Evolutionary conservation across 2,329 filamentous ascomycete genomes (phyloP), one percentile per base, ranked within the genome.

Genomic region (Ophiostoma ulmi): DNA sequence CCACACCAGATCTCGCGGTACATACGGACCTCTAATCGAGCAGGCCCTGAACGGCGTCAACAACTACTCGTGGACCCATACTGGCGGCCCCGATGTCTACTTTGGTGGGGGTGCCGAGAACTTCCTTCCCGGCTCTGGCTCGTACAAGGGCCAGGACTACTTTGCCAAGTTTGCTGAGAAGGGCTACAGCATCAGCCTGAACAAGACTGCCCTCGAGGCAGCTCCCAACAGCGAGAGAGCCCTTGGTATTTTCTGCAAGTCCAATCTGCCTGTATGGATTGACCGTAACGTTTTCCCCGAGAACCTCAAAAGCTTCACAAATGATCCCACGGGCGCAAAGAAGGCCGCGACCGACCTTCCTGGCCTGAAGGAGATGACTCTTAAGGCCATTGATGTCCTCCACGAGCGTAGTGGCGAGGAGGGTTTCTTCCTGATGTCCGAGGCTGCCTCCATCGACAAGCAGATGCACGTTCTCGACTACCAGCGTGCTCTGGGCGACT

Each of bases 391-490:
- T 68, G 91, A 94, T 72, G 88, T 94, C 69, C 86, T 95, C n/a
- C 81, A 90, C 78, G 83, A 83, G 55, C 85, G 87, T 72, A 87
- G 88, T 38, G 85, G 85, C 44, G 85, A 90, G 71, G 85, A 91
- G 72, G 92, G 92, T 6, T 96, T 91, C 86, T 93, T 95, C 84
- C 84, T 96, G 77, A 95, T 96, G 92, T 88, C 89, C 14, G 92
- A 96, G 79, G 92, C 90, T 36, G 92, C 92, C 20, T 92, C 88
- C 1, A 91, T 96, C 75, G 92, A 95, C 81, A 96, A 96, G 84
- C 90, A 92, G 84, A 95, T 96, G 92, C 92, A 96, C 81, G 79
- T 83, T 1, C 86, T 95, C 26, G 92, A 95, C 81, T 95, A 95
- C 78, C 91, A 95, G 80, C 91, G 92, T 70, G 91, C 92, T 0